These are phyloP conservation scores for Epichloe sibirici DNA, from an alignment of 2,329 filamentous ascomycete genomes.

Conservation along the genomic window DNA sequence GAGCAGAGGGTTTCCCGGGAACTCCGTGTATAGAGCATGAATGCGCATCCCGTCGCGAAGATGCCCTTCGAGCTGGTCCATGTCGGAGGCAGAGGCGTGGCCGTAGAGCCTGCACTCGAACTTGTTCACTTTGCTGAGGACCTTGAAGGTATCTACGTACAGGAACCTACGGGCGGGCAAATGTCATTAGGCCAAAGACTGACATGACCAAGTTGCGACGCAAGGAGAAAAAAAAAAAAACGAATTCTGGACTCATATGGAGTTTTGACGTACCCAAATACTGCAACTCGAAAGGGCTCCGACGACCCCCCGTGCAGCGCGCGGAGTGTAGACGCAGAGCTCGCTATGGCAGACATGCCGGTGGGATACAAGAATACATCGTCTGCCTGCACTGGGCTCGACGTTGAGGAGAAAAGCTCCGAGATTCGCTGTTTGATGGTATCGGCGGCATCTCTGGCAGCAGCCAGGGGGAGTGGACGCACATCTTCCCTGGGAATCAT, in stretches of 20 bases:
- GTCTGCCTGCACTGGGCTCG: constrained; percentile 2
- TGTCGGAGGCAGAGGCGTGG: constrained; percentile 23
- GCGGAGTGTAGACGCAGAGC: constrained; percentile 10
- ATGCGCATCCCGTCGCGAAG: constrained; percentile 24
- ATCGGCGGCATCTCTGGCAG: constrained; percentile 6
- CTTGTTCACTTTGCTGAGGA: constrained; percentile 14
- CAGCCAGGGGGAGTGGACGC: neutral
- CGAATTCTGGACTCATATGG: too few relatives aligned
- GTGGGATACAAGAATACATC: constrained; percentile 38
- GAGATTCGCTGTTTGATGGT: constrained; percentile 11
- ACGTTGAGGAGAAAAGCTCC: constrained; percentile 10
- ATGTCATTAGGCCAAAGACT: neutral
- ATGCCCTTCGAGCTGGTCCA: constrained; percentile 28
- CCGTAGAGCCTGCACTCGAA: constrained; percentile 31
- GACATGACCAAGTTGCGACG: too few relatives aligned
- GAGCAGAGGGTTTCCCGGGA: constrained; percentile 22
- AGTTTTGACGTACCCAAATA: constrained; percentile 15
- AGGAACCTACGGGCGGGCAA: constrained; percentile 11
- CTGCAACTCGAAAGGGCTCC: constrained; percentile 10
- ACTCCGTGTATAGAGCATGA: constrained; percentile 35
- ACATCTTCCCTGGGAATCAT: neutral
- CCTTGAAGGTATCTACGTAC: constrained; percentile 20
- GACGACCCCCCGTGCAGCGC: neutral
- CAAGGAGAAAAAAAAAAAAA: too few relatives aligned
- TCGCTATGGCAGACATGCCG: constrained; percentile 38